Evolutionary conservation across 2,329 filamentous ascomycete genomes (phyloP).

Genomic region (Cordyceps militaris): DNA sequence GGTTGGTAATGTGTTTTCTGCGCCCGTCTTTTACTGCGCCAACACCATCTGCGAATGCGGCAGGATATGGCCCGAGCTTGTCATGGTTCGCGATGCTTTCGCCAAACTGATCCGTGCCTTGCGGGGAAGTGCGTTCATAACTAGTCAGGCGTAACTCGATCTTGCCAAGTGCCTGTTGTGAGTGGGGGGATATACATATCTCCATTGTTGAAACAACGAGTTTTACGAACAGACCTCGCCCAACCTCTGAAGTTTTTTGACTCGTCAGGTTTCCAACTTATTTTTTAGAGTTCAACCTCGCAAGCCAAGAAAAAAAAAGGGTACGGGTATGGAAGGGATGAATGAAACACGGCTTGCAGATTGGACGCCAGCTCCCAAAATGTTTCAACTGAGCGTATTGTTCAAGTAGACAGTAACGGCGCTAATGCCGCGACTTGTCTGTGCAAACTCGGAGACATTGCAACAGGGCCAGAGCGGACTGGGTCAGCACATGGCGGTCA

Average conservation of each 20-base stretch:
- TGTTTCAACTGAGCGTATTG: too few species aligned
- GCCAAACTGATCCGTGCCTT: slow-evolving; percentile 4
- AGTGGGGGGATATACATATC: not conserved
- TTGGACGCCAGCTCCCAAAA: not conserved
- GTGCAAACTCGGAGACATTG: not conserved
- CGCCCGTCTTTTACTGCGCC: not conserved
- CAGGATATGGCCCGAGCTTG: not conserved
- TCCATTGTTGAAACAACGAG: not conserved
- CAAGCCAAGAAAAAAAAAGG: too few species aligned
- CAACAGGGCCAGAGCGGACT: not conserved
- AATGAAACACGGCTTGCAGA: too few species aligned
- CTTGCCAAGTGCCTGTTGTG: too few species aligned
- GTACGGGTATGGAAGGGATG: too few species aligned
- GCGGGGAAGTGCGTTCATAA: slow-evolving; percentile 4
- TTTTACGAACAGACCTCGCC: not conserved
- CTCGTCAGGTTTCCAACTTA: too few species aligned
- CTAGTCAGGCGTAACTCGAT: too few species aligned
- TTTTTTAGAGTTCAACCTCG: too few species aligned
- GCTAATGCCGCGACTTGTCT: not conserved
- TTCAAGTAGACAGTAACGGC: not conserved
- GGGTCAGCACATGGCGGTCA: not conserved
- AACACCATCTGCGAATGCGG: not conserved
- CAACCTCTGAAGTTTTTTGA: too few species aligned
- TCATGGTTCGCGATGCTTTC: not conserved
- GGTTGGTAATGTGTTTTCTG: not conserved